Base-by-base conservation (phyloP, 176 grass and related monocot species). In the Microstegium vimineum region DNA sequence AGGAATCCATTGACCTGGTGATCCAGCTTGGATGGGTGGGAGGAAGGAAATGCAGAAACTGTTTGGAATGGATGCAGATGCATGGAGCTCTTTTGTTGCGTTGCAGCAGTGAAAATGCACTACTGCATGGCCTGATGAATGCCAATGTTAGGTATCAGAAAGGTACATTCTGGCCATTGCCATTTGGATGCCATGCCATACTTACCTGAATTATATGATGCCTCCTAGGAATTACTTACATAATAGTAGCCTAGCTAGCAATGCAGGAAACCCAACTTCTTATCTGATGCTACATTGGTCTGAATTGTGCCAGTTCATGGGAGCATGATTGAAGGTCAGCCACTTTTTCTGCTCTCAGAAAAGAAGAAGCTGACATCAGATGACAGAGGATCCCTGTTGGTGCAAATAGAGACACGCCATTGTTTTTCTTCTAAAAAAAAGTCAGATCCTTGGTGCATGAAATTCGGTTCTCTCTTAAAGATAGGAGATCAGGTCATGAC, bases 1-100 rank as follows among this genome's bases (percentile, higher is more conserved):
- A 75, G 63, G 14, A 31, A 60, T 82, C 79, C 59, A 60, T 84
- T 84, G 69, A 75, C 82, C 71, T 81, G 77, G 25, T 64, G 71
- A 76, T 89, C 70, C 52, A 81, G 32, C n/a, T 85, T 76, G 38
- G 66, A 41, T 76, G 54, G 62, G 40, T 74, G 49, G 40, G 62
- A 14, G 59, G 10, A 6, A 28, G 25, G 62, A 66, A 78, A 51
- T 73, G 66, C 54, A 60, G 30, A 2, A 27, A 60, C 88, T 90
- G 80, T 86, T 61, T 61, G 9, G 36, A 74, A 49, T 79, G 88
- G 83, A 83, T 73, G 45, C 60, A 46, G 51, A 85, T 85, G 77
- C 34, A 77, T 35, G 60, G 17, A 43, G 45, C 28, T 46, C 7
- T 46, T 16, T 16, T 62, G n/a, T n/a, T n/a, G 1, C 60, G 13